phyloP scores from a whole-genome alignment of 495 filamentous ascomycete species.

The Penicillium silybi region DNA sequence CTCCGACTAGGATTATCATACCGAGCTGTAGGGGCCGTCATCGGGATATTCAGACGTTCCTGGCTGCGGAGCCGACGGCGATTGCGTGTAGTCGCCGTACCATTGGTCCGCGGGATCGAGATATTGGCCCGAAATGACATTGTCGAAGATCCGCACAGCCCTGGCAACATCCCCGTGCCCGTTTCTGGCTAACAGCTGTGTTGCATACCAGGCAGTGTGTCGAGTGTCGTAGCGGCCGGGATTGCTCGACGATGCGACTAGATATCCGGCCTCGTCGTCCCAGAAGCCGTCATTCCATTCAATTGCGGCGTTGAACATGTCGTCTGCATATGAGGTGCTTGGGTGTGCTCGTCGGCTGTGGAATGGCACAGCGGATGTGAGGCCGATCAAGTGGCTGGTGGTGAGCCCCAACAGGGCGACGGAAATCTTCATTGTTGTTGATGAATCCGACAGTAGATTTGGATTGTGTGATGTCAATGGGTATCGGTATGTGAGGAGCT shows the following conservation, averaged over 20 bases:
- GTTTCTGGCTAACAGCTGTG: conserved; percentile 38
- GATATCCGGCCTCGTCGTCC: conserved; percentile 14
- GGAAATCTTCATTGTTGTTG: not conserved
- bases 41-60: conserved; percentile 30
- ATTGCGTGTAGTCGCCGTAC: conserved; percentile 38
- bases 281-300: conserved; percentile 21
- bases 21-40: conserved; percentile 16
- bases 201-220: conserved; percentile 37
- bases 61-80: conserved; percentile 37
- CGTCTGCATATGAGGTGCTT: conserved; percentile 1
- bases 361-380: conserved; percentile 1
- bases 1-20: not conserved
- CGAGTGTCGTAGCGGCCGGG: conserved; percentile 28
- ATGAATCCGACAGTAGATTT: not conserved
- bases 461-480: no score
- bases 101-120: conserved; percentile 33
- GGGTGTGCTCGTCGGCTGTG: not conserved
- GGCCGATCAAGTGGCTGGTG: not conserved
- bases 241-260: conserved; percentile 10
- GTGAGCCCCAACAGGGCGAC: not conserved
- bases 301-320: conserved; percentile 20
- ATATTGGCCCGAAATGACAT: conserved; percentile 36
- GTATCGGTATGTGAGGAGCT: not conserved
- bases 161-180: conserved; percentile 28
- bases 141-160: conserved; percentile 35